Percentiles rank a stretch among this genome's conserved stretches.
phyloP scores from a whole-genome alignment of 2,329 filamentous ascomycete species.

The Neocucurbitaria cava region DNA sequence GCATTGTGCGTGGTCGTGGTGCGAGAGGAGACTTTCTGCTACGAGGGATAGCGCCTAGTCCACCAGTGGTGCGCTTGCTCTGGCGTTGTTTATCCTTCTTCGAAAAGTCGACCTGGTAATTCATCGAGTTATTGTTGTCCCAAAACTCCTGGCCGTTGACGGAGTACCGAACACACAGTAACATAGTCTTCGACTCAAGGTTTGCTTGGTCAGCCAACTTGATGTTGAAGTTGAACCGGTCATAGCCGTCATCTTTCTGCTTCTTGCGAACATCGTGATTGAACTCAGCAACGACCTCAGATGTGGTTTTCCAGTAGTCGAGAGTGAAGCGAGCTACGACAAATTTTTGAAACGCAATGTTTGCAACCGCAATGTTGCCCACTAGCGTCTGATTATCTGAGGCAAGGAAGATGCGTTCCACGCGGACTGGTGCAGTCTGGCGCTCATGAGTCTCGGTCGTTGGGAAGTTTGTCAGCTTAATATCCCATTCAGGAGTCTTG shows the following conservation, averaged over 20 bases:
- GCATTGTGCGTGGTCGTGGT: slow-evolving; percentile 57
- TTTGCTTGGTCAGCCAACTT: slow-evolving; percentile 90
- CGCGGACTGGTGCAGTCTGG: slow-evolving; percentile 71
- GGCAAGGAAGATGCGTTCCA: slow-evolving; percentile 88
- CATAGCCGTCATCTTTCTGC: slow-evolving; percentile 71
- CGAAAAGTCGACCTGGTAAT: slow-evolving; percentile 93
- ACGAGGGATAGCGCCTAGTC: slow-evolving; percentile 58
- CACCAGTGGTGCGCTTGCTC: slow-evolving; percentile 57
- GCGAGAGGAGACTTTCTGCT: slow-evolving; percentile 57
- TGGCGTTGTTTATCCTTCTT: slow-evolving; percentile 70
- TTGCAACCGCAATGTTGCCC: slow-evolving; percentile 83
- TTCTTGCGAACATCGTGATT: slow-evolving; percentile 76
- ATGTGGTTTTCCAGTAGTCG: slow-evolving; percentile 98
- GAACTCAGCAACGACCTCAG: slow-evolving; percentile 90
- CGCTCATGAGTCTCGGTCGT: slow-evolving; percentile 65
- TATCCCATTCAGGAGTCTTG: slow-evolving; percentile 78
- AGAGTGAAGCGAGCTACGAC: slow-evolving; percentile 94
- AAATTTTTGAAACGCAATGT: slow-evolving; percentile 86
- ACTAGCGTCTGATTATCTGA: slow-evolving; percentile 85
- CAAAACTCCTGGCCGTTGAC: slow-evolving; percentile 87
- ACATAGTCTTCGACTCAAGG: slow-evolving; percentile 89
- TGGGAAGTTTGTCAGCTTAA: slow-evolving; percentile 84
- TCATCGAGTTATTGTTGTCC: slow-evolving; percentile 89
- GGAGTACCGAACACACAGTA: slow-evolving; percentile 87
- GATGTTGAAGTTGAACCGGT: slow-evolving; percentile 94